phyloP scores from a whole-genome alignment of 108 stramenopile species.

The Fragilaria crotonensis region DNA sequence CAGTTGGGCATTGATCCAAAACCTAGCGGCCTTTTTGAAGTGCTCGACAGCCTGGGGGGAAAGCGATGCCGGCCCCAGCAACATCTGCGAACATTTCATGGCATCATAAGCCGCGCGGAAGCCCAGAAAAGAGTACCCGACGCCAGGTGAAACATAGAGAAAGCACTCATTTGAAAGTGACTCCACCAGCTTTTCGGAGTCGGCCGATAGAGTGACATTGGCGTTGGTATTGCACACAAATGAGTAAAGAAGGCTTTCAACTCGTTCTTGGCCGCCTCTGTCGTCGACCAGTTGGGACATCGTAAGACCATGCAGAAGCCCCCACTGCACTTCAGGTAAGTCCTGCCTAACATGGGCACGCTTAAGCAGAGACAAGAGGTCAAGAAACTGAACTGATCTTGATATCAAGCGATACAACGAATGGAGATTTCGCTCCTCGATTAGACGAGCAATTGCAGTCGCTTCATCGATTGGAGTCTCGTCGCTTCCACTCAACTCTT shows the following conservation, averaged over 20 bases:
- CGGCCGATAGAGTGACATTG: conserved; percentile 26
- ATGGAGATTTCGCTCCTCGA: conserved; percentile 84
- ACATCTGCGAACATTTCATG: conserved; percentile 21
- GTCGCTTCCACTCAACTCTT: conserved; percentile 43
- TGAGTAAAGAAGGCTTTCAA: conserved; percentile 65
- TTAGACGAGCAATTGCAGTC: conserved; percentile 31
- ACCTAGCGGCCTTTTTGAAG: conserved; percentile 59
- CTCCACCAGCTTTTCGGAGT: conserved; percentile 55
- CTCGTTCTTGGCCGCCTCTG: conserved; percentile 61
- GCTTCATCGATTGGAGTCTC: conserved; percentile 34
- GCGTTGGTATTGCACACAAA: conserved; percentile 48
- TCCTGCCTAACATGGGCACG: conserved; percentile 56
- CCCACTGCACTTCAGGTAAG: conserved; percentile 80
- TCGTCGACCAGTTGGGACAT: conserved; percentile 55
- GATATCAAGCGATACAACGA: conserved; percentile 69
- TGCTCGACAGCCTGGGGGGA: conserved; percentile 42
- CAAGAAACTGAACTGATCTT: conserved; percentile 64
- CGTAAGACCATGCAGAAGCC: conserved; percentile 71
- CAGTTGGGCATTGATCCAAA: conserved; percentile 65
- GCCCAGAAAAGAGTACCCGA: conserved; percentile 70
- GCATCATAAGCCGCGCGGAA: conserved; percentile 69
- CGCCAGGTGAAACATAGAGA: conserved; percentile 79
- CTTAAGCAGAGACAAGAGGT: conserved; percentile 51
- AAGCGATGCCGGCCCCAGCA: conserved; percentile 24
- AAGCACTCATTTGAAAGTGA: conserved; percentile 67